Conservation (phyloP, 495 filamentous ascomycete genomes). For the Lasiosphaeria hispida region DNA sequence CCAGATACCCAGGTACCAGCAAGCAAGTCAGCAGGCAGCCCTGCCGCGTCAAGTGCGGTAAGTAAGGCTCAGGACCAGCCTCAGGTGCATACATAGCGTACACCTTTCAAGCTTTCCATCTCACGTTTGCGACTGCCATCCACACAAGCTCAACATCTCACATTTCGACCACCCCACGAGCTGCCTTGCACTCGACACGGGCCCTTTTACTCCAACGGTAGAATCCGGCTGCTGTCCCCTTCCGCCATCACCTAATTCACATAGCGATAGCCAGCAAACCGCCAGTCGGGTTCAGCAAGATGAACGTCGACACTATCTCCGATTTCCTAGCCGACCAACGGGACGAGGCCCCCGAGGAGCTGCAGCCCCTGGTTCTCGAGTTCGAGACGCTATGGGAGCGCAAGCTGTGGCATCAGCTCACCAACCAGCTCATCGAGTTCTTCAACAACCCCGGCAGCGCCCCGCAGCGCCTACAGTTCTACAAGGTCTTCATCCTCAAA, state of each 20-base stretch:
- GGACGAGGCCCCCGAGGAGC: constrained; percentile 77
- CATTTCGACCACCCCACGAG: neutral
- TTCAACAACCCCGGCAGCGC: constrained; percentile 80
- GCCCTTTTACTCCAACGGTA: no score
- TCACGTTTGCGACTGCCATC: neutral
- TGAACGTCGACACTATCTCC: constrained; percentile 83
- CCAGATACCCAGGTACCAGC: constrained; percentile 21
- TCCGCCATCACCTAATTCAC: neutral
- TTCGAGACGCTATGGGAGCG: constrained; percentile 99
- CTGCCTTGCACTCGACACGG: neutral
- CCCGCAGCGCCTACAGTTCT: constrained; percentile 81
- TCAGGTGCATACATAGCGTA: constrained; percentile 4
- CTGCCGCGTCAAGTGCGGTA: constrained; percentile 30
- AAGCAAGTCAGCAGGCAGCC: constrained; percentile 23
- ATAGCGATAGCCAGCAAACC: neutral
- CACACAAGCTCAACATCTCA: neutral
- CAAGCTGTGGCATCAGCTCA: constrained; percentile 99
- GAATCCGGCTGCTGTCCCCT: neutral
- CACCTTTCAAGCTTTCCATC: neutral
- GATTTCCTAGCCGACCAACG: constrained; percentile 90
- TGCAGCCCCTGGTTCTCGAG: constrained; percentile 81
- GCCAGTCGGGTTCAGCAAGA: constrained; percentile 31
- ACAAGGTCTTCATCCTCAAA: constrained; percentile 90
- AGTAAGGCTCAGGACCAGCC: constrained; percentile 21
- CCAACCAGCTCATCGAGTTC: constrained; percentile 81